A percentile compares a stretch with the other conserved stretches of the same genome.
Conservation (phyloP, 257 asterid species). For the Avicennia marina region DNA sequence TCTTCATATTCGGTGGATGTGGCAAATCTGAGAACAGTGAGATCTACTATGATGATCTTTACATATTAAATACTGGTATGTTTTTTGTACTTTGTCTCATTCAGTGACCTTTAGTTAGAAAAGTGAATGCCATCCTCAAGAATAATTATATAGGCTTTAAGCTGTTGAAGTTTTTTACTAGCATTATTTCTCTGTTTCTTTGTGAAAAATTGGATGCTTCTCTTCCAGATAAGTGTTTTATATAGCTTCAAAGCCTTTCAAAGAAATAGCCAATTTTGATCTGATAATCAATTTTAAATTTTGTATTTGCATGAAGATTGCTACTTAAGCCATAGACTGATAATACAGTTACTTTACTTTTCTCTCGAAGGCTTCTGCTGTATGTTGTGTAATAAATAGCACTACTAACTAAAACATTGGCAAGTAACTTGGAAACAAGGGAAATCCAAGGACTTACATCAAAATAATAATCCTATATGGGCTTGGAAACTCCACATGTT, state of each 20-base stretch:
- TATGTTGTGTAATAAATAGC: background rate
- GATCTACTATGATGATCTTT: conserved; percentile 82
- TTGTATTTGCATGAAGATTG: conserved; percentile 2
- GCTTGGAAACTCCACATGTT: background rate
- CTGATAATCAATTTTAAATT: background rate
- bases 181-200: background rate
- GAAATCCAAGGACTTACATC: background rate
- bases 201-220: conserved; percentile 4
- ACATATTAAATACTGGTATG: conserved; percentile 78
- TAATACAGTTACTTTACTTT: background rate
- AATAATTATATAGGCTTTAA: background rate
- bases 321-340: background rate
- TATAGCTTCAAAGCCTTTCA: background rate
- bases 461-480: background rate
- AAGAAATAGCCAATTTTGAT: conserved; percentile 13
- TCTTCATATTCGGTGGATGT: conserved; percentile 94
- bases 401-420: background rate
- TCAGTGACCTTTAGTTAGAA: conserved; percentile 7
- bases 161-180: conserved; percentile 5
- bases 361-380: background rate
- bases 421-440: background rate
- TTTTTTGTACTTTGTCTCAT: conserved; percentile 5
- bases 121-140: background rate
- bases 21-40: conserved; percentile 67
- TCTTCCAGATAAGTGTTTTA: too few species aligned